Evolutionary conservation across 139 green algal species (phyloP), one percentile per base, ranked within the genome.

Genomic region (Chlamydomonas schloesseri): DNA sequence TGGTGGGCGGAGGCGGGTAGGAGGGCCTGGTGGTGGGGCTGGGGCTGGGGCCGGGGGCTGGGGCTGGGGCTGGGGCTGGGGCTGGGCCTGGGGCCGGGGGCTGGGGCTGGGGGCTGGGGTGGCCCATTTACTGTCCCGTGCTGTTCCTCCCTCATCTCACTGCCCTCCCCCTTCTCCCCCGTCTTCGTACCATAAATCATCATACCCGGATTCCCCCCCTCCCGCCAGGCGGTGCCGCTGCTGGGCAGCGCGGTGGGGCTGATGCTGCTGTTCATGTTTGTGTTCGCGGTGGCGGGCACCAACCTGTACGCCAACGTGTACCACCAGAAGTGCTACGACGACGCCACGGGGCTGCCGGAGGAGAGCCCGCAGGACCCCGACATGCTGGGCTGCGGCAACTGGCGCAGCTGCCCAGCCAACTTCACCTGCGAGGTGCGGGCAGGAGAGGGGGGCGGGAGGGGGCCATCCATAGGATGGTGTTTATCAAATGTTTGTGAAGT

Each of bases 231-330:
- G 11, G 65, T 97, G 68, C 94, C 94, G 23, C 86, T 97, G 71
- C 88, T 97, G 50, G 55, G 89, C 21, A 88, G 73, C 37, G 93
- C 94, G 28, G 80, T 92, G 37, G 88, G 82, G 18, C 87, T 97
- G 65, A 82, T 97, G 36, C 64, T 93, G 57, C 92, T 97, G 70
- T 94, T 96, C 84, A 82, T 96, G 55, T 92, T 96, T 64, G 77
- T 97, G 1, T 96, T 96, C 76, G 91, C 87, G 42, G 94, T 96
- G 46, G 89, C 82, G 58, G 94, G 91, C 34, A 90, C 92, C 17
- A 81, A 91, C 86, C 46, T 96, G 69, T 95, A 93, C 69, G 58
- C 62, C 21, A 82, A 89, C 24, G 83, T 88, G 1, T 96, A 93
- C 81, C 91, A 97, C 89, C 77, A 89, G 34, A 86, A 77, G 4